These are phyloP conservation scores for Sordaria brevicollis DNA, from an alignment of 495 filamentous ascomycete species.

Conservation along the genomic window DNA sequence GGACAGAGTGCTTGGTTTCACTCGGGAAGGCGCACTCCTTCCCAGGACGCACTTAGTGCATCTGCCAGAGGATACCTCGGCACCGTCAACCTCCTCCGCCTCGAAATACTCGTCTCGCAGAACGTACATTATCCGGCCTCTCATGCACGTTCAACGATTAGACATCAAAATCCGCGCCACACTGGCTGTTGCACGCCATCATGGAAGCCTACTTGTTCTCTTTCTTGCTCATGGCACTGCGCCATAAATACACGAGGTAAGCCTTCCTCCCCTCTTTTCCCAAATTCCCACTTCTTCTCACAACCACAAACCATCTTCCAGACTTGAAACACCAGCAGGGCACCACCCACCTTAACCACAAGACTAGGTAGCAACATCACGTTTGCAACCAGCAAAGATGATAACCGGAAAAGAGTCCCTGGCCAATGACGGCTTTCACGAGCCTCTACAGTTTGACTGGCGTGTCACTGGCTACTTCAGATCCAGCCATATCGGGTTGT, in stretches of 20 bases:
- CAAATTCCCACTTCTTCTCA: not conserved
- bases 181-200: not conserved
- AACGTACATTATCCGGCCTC: not conserved
- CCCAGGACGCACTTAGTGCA: not conserved
- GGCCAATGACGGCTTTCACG: not conserved
- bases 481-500: not conserved
- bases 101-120: not conserved
- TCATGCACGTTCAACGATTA: not conserved
- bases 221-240: not conserved
- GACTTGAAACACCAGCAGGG: not conserved
- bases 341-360: too few species aligned
- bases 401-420: not conserved
- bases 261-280: not conserved
- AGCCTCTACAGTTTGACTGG: not conserved
- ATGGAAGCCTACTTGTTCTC: not conserved
- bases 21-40: not conserved
- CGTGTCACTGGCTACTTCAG: not conserved
- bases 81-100: not conserved
- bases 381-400: not conserved
- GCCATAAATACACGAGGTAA: not conserved
- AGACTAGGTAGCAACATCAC: not conserved
- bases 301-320: not conserved
- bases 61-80: not conserved
- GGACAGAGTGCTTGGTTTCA: not conserved
- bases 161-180: not conserved